A percentile compares a stretch with the other conserved stretches of the same genome.
Conservation (phyloP, 2,329 filamentous ascomycete species). For the Penicillium sp. region DNA sequence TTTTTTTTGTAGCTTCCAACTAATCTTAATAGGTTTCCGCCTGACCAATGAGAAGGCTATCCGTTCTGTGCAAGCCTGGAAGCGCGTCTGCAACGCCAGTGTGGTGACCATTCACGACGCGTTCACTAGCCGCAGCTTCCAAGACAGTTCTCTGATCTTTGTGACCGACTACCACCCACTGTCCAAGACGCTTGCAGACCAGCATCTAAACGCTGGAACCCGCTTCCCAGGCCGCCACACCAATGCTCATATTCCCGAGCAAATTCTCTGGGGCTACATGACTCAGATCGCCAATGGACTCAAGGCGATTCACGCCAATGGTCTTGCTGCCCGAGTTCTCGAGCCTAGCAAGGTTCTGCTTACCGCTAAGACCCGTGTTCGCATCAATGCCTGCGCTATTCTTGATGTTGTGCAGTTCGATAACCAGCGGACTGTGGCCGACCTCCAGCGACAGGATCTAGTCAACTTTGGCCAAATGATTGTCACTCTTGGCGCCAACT, state of each 20-base stretch:
- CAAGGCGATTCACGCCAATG: constrained; percentile 76
- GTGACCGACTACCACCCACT: constrained; percentile 91
- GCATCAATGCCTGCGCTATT: constrained; percentile 82
- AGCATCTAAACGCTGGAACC: constrained; percentile 54
- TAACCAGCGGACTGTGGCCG: constrained; percentile 61
- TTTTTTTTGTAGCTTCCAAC: background rate
- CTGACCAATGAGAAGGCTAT: constrained; percentile 88
- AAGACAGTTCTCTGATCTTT: constrained; percentile 90
- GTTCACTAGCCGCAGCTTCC: constrained; percentile 89
- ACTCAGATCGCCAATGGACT: constrained; percentile 87
- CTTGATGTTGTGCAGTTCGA: constrained; percentile 88
- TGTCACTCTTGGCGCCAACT: constrained; percentile 75
- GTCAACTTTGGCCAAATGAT: constrained; percentile 79
- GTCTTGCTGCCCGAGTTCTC: constrained; percentile 80
- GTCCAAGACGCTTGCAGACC: constrained; percentile 83
- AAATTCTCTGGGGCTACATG: constrained; percentile 84
- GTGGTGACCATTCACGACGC: constrained; percentile 86
- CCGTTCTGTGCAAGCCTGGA: constrained; percentile 82
- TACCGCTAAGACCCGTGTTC: constrained; percentile 85
- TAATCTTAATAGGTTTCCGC: constrained; percentile 62
- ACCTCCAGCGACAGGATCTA: constrained; percentile 86
- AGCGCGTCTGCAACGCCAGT: constrained; percentile 73
- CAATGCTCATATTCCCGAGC: constrained; percentile 62
- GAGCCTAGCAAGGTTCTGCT: constrained; percentile 85
- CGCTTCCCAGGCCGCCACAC: constrained; percentile 43